Base-by-base conservation (phyloP, 2,329 filamentous ascomycete genomes). In the Didymella glomerata region DNA sequence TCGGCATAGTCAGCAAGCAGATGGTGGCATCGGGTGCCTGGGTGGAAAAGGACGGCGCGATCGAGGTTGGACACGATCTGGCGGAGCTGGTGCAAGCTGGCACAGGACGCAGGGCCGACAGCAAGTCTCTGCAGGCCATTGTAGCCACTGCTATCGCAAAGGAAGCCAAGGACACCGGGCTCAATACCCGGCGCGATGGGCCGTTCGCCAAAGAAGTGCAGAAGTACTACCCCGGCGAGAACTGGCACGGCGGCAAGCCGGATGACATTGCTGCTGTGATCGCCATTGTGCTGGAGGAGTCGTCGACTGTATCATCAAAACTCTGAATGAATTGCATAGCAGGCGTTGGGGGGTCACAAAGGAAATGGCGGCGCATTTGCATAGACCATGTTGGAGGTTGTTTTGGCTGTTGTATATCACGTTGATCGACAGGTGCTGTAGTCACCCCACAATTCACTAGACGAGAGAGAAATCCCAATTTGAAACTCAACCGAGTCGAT, bases 171-270 rank as follows among this genome's bases (percentile, higher is more conserved):
- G 82, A 86, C 8, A 93, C 93, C 7, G 96, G 93, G 73, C 78
- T 91, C 57, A 93, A 97, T 77, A 86, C 84, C 48, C 92, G 90
- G 70, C 81, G 91, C 51, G 91, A 98, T 75, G 93, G 94, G 0
- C 95, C 95, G 0, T 99, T 99, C 77, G 93, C 95, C 40, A 97
- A 92, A 78, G 93, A 97, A 77, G 92, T 97, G 20, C 92, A 95
- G 75, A 91, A 89, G 72, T 88, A 91, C 72, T 96, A 91, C 68
- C 94, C 95, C 0, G 83, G 89, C 36, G 94, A 98, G 77, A 86
- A 88, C 58, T 99, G 92, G 87, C 88, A 88, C 58, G 95, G 95
- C 57, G 95, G 95, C 51, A 99, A 99, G 78, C 86, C 96, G 20
- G 95, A 99, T 75, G 95, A 99, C 77, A 97, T 99, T 59, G 94